Conservation (phyloP, 2,329 filamentous ascomycete species). For the Septoria linicola region DNA sequence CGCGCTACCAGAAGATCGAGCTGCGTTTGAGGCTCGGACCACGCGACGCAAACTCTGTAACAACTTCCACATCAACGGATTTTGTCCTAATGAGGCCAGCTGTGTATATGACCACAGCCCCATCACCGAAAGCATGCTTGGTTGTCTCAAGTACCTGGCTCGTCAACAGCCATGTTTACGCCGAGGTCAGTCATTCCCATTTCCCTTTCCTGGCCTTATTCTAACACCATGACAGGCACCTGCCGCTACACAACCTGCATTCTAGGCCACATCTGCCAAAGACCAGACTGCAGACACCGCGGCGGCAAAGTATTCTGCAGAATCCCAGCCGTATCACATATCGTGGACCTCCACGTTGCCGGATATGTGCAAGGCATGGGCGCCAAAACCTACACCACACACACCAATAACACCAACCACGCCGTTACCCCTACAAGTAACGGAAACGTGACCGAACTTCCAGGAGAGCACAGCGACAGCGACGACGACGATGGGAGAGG, state of each 20-base stretch:
- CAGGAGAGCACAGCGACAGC: too few relatives aligned
- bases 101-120: slow-evolving; percentile 51
- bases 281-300: slow-evolving; percentile 30
- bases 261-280: slow-evolving; percentile 49
- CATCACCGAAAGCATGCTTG: slow-evolving; percentile 42
- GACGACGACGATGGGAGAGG: too few relatives aligned
- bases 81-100: slow-evolving; percentile 34
- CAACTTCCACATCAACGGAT: slow-evolving; percentile 44
- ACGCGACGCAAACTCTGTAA: slow-evolving; percentile 51
- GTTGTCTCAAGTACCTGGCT: slow-evolving; percentile 48
- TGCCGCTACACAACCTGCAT: slow-evolving; percentile 49
- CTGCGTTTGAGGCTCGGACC: slow-evolving; percentile 42
- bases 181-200: slow-evolving; percentile 29
- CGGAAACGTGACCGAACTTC: too few relatives aligned
- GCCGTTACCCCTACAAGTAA: too few relatives aligned
- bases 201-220: not conserved
- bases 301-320: slow-evolving; percentile 34
- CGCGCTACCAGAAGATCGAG: slow-evolving; percentile 41
- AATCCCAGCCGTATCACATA: slow-evolving; percentile 20
- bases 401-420: too few relatives aligned
- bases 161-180: slow-evolving; percentile 45
- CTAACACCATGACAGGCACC: not conserved
- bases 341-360: slow-evolving; percentile 19
- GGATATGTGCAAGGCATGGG: slow-evolving; percentile 12
- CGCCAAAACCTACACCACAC: too few relatives aligned